Conservation (phyloP, 2,329 filamentous ascomycete genomes). For the Biscogniauxia sp. region DNA sequence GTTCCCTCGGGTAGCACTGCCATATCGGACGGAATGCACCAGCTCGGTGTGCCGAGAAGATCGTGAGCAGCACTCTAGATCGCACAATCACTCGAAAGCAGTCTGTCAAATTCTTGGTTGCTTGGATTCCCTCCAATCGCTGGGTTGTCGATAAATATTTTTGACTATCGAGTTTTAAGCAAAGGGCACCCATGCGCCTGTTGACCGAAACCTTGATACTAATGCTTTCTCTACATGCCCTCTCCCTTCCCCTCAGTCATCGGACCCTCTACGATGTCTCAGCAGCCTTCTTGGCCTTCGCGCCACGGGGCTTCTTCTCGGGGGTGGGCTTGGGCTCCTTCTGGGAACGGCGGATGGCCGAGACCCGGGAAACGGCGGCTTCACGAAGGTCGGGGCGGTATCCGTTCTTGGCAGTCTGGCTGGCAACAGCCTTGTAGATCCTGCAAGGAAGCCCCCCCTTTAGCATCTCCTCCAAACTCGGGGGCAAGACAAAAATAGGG, state of each 20-base stretch:
- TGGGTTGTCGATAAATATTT: slow-evolving; percentile 6
- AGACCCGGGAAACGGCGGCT: slow-evolving; percentile 80
- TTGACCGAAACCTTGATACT: slow-evolving; percentile 16
- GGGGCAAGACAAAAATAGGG: neutral
- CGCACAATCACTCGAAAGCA: slow-evolving; percentile 11
- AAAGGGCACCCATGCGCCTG: slow-evolving; percentile 20
- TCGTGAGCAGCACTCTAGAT: neutral
- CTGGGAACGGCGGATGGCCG: slow-evolving; percentile 79
- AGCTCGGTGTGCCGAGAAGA: neutral
- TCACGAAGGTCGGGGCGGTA: slow-evolving; percentile 81
- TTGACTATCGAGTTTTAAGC: slow-evolving; percentile 27
- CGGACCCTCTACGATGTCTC: slow-evolving; percentile 41
- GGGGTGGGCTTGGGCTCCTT: slow-evolving; percentile 72
- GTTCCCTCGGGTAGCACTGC: neutral
- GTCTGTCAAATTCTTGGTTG: slow-evolving; percentile 2
- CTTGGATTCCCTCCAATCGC: slow-evolving; percentile 15
- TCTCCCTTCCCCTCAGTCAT: slow-evolving; percentile 12
- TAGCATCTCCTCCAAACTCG: neutral
- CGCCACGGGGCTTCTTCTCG: slow-evolving; percentile 73
- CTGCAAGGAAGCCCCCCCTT: slow-evolving; percentile 41
- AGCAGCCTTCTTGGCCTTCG: slow-evolving; percentile 73
- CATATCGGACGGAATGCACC: neutral
- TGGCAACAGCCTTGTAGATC: slow-evolving; percentile 87
- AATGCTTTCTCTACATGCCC: slow-evolving; percentile 18
- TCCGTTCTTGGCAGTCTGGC: slow-evolving; percentile 74